Evolutionary conservation across 768 basidiomycete species (phyloP).

Genomic region (Pulveroboletus frians): DNA sequence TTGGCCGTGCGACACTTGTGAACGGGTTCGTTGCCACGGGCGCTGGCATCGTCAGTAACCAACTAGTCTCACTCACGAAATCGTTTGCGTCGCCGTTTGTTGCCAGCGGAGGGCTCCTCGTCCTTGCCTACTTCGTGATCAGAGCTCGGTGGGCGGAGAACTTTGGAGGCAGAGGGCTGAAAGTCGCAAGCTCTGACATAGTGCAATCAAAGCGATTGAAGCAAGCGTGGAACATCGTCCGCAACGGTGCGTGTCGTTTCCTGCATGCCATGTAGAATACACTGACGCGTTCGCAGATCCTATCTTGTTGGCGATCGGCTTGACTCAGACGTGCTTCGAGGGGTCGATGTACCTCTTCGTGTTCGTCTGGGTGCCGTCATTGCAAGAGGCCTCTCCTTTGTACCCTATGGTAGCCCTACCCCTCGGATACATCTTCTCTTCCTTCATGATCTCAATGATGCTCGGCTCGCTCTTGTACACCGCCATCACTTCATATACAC

Average conservation of each 20-base stretch:
- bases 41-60: constrained; percentile 64
- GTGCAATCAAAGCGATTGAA: constrained; percentile 51
- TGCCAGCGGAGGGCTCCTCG: constrained; percentile 53
- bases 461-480: constrained; percentile 71
- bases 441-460: constrained; percentile 82
- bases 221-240: constrained; percentile 55
- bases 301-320: constrained; percentile 55
- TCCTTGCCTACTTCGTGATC: constrained; percentile 54
- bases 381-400: constrained; percentile 54
- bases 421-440: constrained; percentile 74
- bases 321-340: constrained; percentile 78
- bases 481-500: constrained; percentile 36
- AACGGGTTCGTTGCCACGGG: constrained; percentile 68
- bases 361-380: constrained; percentile 74
- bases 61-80: constrained; percentile 47
- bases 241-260: constrained; percentile 35
- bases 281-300: constrained; percentile 40
- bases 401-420: constrained; percentile 44
- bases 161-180: constrained; percentile 46
- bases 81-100: constrained; percentile 63
- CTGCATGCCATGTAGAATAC: neutral
- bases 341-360: constrained; percentile 85
- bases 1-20: constrained; percentile 68
- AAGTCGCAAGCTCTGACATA: constrained; percentile 28
- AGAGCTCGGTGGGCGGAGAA: constrained; percentile 62